Evolutionary conservation across 768 basidiomycete genomes (phyloP), one percentile per base, ranked within the genome.

Genomic region (Crassisporium funariophilum): DNA sequence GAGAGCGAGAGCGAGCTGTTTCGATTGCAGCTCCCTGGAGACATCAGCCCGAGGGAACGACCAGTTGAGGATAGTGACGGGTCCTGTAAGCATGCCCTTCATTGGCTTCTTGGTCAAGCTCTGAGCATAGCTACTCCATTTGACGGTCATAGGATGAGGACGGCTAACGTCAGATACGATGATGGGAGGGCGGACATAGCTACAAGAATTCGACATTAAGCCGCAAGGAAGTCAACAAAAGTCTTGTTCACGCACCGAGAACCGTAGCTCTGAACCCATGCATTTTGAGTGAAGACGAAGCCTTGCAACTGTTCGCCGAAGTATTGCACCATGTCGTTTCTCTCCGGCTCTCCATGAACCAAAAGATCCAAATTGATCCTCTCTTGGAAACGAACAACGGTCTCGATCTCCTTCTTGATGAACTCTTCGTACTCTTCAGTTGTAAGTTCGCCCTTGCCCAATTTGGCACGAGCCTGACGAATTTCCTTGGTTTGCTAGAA

Each of bases 291-390:
- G 76, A 99, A 99, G 69, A 90, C 91, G 65, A 99, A 98, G 56
- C 97, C 97, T 41, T 81, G 74, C 54, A 99, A 78, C 65, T 84
- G 89, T 72, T 99, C 97, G 56, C 97, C 97, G 59, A 98, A 99
- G 84, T 99, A 99, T 75, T 98, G 95, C 53, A 97, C 95, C 95
- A 98, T 98, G 81, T 98, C 95, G 69, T 98, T 98, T 62, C 95
- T 84, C 78, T 99, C 95, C 44, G 95, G 90, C 72, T 99, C 97
- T 63, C 97, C 97, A 71, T 99, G 97, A 52, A 99, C 97, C 59
- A 98, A 81, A 48, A 99, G 81, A 72, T 99, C 97, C 58, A 99
- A 85, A 56, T 91, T 95, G 56, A 94, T 81, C 70, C 82, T 84
- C 79, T 98, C 95, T 72, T 99, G 97, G 91, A 98, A 95, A 55